Base-by-base conservation (phyloP, 306 rosid genomes). In the Rubus idaeus region DNA sequence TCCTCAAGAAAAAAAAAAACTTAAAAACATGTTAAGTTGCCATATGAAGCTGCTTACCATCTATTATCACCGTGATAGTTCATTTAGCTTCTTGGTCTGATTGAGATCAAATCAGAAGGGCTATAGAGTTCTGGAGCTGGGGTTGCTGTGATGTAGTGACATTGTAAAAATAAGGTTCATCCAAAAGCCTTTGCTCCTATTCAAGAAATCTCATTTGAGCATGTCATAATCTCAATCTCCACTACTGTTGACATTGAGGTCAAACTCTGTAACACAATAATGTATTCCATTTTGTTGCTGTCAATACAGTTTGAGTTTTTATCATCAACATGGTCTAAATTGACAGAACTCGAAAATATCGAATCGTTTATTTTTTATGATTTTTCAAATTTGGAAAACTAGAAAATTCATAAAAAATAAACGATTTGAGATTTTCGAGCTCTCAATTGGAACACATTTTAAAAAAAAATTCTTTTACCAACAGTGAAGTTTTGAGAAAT, bases 101-200 rank as follows among this genome's bases (percentile, higher is more conserved):
- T 64, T 57, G 71, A 81, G 66, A 58, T 74, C 56, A 60, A 45
- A 18, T 60, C 46, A 14, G 45, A 52, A 68, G 58, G 77, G 46
- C 5, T 30, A 73, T 65, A 72, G 81, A 78, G 66, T 80, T 68
- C 41, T 86, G 90, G 89, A 89, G 94, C 88, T 66, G 80, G 84
- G 96, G 91, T 88, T 88, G 90, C 89, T 91, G 95, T 78, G 89
- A 91, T 93, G 98, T 88, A 83, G 62, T 82, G 63, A 81, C 55
- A 63, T 75, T 88, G 93, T 93, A 87, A 74, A 86, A 82, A 79
- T 80, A 88, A 80, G 84, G 83, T 77, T 77, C 91, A 78, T 91
- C 91, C 93, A 84, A 89, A 88, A 68, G 84, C 96, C 91, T 88
- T 71, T 65, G 77, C 88, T 80, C 83, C 65, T 79, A 6, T 74